Conservation (phyloP, 192 early-diverging fungal genomes). For the Haplosporangium gracile region DNA sequence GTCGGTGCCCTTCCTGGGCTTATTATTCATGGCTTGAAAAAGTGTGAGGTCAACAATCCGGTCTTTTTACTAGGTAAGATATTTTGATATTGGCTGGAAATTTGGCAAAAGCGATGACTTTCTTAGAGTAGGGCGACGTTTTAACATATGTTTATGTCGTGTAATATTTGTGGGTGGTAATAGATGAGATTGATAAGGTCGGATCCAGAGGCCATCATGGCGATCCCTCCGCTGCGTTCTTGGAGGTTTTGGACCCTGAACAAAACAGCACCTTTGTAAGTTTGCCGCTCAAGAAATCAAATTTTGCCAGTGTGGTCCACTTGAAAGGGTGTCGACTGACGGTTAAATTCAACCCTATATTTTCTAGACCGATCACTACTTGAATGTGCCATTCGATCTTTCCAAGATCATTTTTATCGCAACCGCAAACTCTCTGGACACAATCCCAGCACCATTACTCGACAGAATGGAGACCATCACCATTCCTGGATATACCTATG, state of each 20-base stretch:
- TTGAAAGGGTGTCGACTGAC: background rate
- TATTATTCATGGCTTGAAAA: conserved; percentile 79
- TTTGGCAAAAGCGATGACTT: background rate
- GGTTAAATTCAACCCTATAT: background rate
- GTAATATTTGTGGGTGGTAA: background rate
- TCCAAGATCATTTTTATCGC: conserved; percentile 85
- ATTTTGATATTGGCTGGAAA: background rate
- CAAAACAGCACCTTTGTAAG: conserved; percentile 82
- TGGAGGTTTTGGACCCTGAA: conserved; percentile 90
- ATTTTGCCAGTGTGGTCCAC: background rate
- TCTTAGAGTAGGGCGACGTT: background rate
- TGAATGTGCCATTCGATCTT: conserved; percentile 76
- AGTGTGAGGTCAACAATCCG: conserved; percentile 82
- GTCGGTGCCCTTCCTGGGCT: conserved; percentile 87
- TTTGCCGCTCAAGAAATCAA: background rate
- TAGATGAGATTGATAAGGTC: conserved; percentile 90
- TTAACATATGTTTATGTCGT: background rate
- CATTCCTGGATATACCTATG: conserved; percentile 85
- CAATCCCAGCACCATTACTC: conserved; percentile 81
- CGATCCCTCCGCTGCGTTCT: conserved; percentile 84
- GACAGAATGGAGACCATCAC: conserved; percentile 90
- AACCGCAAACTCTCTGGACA: conserved; percentile 84
- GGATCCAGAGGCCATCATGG: conserved; percentile 74
- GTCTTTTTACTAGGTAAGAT: conserved; percentile 77
- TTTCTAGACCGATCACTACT: conserved; percentile 77